Percentiles rank a stretch among this genome's conserved stretches.
Evolutionary conservation across 305 asterid species (phyloP).

Genomic region (Striga hermonthica): DNA sequence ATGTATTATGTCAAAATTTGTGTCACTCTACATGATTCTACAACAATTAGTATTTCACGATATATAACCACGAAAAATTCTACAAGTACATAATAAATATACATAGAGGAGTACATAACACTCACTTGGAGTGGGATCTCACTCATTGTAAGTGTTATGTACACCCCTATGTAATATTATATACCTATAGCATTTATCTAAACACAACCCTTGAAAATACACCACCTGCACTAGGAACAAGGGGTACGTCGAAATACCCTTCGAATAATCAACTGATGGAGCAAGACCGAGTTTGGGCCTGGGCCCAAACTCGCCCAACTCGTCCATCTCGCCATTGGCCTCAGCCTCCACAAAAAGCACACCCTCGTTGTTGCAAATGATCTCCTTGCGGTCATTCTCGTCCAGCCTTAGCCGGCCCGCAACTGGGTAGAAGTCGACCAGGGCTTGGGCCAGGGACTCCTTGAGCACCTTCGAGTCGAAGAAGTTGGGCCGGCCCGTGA

Average conservation of each 20-base stretch:
- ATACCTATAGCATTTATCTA: too few species aligned
- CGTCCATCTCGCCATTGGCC: conserved; percentile 45
- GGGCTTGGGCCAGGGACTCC: conserved; percentile 13
- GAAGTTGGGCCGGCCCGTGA: conserved; percentile 50
- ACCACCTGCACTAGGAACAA: conserved; percentile 58
- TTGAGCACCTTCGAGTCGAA: neutral
- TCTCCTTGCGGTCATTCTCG: conserved; percentile 59
- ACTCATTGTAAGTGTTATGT: too few species aligned
- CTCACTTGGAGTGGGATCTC: too few species aligned
- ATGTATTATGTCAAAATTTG: too few species aligned
- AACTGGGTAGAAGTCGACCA: conserved; percentile 51
- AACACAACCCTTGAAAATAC: too few species aligned
- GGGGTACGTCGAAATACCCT: conserved; percentile 44
- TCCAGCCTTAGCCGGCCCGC: conserved; percentile 61
- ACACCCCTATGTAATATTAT: too few species aligned
- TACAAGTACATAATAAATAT: too few species aligned
- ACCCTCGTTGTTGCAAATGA: conserved; percentile 56
- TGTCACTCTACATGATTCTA: too few species aligned
- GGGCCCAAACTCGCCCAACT: conserved; percentile 64
- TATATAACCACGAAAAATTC: too few species aligned
- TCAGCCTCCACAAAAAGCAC: conserved; percentile 64
- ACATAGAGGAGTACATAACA: too few species aligned
- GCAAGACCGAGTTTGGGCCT: conserved; percentile 58
- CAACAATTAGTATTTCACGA: too few species aligned
- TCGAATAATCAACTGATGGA: conserved; percentile 59